Base-by-base conservation (phyloP, 257 asterid species). In the Fraxinus americana region DNA sequence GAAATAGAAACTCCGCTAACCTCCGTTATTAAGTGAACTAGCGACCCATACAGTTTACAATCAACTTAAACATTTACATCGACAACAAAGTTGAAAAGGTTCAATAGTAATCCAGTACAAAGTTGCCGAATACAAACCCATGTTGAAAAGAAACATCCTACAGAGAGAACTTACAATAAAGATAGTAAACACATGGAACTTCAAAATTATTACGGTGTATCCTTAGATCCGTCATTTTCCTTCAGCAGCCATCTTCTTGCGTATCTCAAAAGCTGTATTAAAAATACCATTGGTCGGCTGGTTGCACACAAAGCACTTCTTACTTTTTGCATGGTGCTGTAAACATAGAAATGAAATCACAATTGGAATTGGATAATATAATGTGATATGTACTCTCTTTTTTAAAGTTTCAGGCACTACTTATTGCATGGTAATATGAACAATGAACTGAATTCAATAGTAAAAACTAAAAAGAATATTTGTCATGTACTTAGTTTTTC, bases 231-330 rank as follows among this genome's bases (percentile, higher is more conserved):
- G 2, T 91, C 85, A 90, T 82, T 91, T 91, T 79, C 75, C 84
- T 63, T 87, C 90, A 7, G 96, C 89, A 12, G 91, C 88, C 85
- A 80, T 90, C 82, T 57, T 92, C 82, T 91, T 92, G 80, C 88
- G 96, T 84, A 96, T 90, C 90, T 90, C 98, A 78, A 93, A 92
- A 12, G 99, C 99, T 10, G 97, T 96, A 80, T 96, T 93, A 89
- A 96, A 96, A 82, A 93, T 91, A 74, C 99, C 99, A 77, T 84
- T 86, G 9, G 99, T 96, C n/a, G 96, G 96, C 90, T 96, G 90
- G 87, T 96, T 87, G 94, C 99, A 96, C 19, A 96, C 98, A 72
- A 88, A 96, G 92, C 99, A 96, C 91, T 93, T 96, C 90, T 96
- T 96, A 32, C 88, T 96, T 79, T 77, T 93, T 61, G 96, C 91